Conservation (phyloP, 2,329 filamentous ascomycete species). For the Colletotrichum sp. region DNA sequence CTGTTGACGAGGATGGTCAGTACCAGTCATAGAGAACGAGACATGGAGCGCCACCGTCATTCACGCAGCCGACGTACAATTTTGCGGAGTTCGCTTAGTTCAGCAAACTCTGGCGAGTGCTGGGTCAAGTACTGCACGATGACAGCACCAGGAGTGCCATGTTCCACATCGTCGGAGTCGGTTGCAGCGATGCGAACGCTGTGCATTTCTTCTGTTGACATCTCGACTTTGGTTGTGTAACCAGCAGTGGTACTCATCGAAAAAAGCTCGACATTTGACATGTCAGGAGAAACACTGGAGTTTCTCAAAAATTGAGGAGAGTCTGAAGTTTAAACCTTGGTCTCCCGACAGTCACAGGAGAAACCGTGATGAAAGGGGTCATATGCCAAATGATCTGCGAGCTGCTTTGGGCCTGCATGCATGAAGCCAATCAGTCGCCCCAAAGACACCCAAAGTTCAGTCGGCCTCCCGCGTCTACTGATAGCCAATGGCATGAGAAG, state of each 20-base stretch:
- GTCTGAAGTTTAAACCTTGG: not conserved
- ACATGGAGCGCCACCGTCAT: not conserved
- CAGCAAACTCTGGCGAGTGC: not conserved
- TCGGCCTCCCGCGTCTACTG: not conserved
- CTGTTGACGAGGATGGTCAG: not conserved
- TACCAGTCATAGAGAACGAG: not conserved
- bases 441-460: not conserved
- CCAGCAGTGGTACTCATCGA: not conserved
- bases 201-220: not conserved
- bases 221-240: not conserved
- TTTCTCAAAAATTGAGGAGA: not conserved
- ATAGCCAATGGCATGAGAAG: not conserved
- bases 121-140: not conserved
- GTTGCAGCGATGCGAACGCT: not conserved
- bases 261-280: not conserved
- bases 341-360: not conserved
- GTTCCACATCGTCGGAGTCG: not conserved
- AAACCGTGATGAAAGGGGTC: not conserved
- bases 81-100: not conserved
- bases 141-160: not conserved
- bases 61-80: not conserved
- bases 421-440: not conserved
- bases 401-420: not conserved
- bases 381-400: not conserved
- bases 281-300: too few species aligned